Conservation (phyloP, 2,329 filamentous ascomycete species). For the Penicillium brasilianum region DNA sequence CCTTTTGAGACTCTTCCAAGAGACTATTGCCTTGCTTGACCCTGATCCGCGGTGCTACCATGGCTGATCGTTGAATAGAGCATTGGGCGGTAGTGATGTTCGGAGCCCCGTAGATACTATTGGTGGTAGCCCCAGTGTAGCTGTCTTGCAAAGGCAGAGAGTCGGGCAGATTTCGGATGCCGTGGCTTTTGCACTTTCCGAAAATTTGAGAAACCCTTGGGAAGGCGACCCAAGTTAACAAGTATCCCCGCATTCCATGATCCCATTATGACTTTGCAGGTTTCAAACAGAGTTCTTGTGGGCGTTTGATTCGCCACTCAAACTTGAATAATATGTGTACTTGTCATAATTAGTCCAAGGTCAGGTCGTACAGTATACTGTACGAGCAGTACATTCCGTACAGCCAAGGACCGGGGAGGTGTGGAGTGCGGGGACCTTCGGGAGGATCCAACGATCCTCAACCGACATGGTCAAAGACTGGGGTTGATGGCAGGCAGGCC, state of each 20-base stretch:
- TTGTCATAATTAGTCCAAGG: background rate
- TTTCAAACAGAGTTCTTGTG: slow-evolving; percentile 5
- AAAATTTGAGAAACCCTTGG: background rate
- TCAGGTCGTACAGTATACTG: background rate
- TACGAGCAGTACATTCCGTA: slow-evolving; percentile 5
- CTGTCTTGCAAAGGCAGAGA: background rate
- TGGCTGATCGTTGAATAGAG: background rate
- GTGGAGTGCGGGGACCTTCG: slow-evolving; percentile 28
- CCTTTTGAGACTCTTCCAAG: slow-evolving; percentile 5
- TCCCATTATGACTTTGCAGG: slow-evolving; percentile 1
- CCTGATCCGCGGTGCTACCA: background rate
- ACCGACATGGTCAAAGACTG: background rate
- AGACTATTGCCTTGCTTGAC: background rate
- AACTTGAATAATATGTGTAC: background rate
- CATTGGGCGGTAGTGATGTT: background rate
- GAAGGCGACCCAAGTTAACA: background rate
- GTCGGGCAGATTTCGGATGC: background rate
- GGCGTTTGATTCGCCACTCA: slow-evolving; percentile 2
- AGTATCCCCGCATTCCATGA: background rate
- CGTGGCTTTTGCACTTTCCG: background rate
- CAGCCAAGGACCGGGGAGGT: slow-evolving; percentile 14
- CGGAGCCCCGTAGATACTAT: background rate
- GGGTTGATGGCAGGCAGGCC: background rate
- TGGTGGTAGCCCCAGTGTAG: background rate
- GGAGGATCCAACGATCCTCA: slow-evolving; percentile 18